A percentile compares a stretch with the other conserved stretches of the same genome.
These are phyloP conservation scores for Stropharia rugosoannulata DNA, from an alignment of 768 basidiomycete species.

Conservation along the genomic window DNA sequence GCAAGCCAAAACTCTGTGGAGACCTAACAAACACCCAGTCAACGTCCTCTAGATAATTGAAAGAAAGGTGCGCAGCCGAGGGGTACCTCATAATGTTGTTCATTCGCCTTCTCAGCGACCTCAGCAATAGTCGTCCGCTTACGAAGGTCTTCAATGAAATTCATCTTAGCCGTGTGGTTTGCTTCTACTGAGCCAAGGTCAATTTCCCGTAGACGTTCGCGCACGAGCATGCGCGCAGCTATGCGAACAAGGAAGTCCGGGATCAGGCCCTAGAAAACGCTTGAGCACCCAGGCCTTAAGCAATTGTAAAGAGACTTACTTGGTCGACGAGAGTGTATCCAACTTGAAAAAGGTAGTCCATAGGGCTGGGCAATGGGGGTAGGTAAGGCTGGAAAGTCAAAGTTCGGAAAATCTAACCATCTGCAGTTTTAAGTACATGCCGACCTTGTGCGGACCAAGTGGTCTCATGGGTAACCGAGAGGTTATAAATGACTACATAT, in stretches of 20 bases:
- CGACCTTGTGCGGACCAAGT: no score
- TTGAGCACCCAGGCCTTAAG: not conserved
- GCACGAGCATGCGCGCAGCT: slow-evolving; percentile 40
- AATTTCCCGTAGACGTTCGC: slow-evolving; percentile 58
- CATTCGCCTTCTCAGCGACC: slow-evolving; percentile 65
- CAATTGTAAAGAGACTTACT: slow-evolving; percentile 12
- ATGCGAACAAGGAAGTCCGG: slow-evolving; percentile 52
- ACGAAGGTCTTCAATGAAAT: slow-evolving; percentile 61
- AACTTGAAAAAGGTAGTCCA: slow-evolving; percentile 28
- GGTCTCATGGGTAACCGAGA: no score
- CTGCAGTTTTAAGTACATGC: no score
- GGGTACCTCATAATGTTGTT: slow-evolving; percentile 73
- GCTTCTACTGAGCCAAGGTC: slow-evolving; percentile 57
- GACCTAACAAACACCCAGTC: slow-evolving; percentile 33
- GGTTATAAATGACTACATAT: no score
- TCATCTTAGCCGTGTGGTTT: slow-evolving; percentile 66
- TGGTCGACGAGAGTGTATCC: slow-evolving; percentile 34
- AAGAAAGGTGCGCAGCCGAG: not conserved
- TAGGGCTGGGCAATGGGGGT: not conserved
- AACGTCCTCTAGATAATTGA: no score
- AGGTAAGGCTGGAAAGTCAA: not conserved
- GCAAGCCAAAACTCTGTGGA: slow-evolving; percentile 62
- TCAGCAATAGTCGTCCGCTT: slow-evolving; percentile 54
- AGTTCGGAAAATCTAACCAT: no score
- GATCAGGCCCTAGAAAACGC: slow-evolving; percentile 48